Conservation (phyloP, 805 yeast species). For the Cyberlindnera sargentensis region DNA sequence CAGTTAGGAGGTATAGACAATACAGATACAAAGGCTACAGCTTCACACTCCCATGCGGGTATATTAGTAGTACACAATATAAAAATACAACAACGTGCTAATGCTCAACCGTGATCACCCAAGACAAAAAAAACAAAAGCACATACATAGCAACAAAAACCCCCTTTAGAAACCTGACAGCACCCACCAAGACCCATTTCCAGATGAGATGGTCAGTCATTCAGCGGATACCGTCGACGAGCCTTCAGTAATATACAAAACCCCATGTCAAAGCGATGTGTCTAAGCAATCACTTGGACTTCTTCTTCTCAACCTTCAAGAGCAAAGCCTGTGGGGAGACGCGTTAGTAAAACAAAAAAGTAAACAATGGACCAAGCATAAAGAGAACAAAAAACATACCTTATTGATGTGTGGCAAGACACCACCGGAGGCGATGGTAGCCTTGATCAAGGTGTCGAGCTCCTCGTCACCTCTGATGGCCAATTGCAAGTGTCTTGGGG, state of each 20-base stretch:
- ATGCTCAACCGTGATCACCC: too few relatives aligned
- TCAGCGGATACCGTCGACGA: too few relatives aligned
- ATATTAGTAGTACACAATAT: too few relatives aligned
- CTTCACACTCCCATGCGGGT: too few relatives aligned
- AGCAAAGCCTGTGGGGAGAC: slow-evolving; percentile 15
- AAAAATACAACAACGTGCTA: too few relatives aligned
- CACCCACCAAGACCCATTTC: too few relatives aligned
- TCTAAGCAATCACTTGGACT: neutral
- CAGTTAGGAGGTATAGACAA: too few relatives aligned
- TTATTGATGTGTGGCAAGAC: slow-evolving; percentile 59
- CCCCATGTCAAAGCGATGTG: neutral
- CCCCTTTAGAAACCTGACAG: too few relatives aligned
- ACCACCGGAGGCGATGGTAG: slow-evolving; percentile 98
- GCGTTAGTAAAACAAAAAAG: slow-evolving; percentile 7
- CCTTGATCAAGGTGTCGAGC: slow-evolving; percentile 86
- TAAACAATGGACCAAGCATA: neutral
- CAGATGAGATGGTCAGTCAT: too few relatives aligned
- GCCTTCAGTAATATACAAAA: neutral
- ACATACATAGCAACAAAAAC: too few relatives aligned
- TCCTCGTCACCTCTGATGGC: slow-evolving; percentile 99
- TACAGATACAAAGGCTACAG: too few relatives aligned
- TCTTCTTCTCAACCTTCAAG: slow-evolving; percentile 23
- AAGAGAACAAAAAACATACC: slow-evolving; percentile 11
- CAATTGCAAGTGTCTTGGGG: slow-evolving; percentile 93
- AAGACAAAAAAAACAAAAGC: too few relatives aligned